These are phyloP conservation scores for Trebouxia sp. DNA, from an alignment of 139 green algal species.

Conservation along the genomic window DNA sequence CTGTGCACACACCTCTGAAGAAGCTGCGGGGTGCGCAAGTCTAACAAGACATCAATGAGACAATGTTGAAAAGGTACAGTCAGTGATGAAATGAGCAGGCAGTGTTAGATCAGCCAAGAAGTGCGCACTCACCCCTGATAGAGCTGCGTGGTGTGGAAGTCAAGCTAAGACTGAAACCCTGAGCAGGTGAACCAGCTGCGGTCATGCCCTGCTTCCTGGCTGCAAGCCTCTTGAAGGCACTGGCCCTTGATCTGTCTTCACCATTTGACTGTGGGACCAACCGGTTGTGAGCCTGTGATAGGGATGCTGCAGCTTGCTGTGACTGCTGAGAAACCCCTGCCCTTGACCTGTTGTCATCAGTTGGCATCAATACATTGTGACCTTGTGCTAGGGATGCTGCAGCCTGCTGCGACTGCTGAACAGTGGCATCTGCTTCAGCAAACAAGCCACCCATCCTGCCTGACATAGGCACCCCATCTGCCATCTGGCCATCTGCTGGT, in stretches of 20 bases:
- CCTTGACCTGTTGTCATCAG: not conserved
- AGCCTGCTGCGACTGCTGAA: not conserved
- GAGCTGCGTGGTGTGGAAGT: not conserved
- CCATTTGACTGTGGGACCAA: not conserved
- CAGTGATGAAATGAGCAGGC: too few relatives aligned
- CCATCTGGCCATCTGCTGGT: not conserved
- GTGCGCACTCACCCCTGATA: not conserved
- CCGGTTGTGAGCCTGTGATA: not conserved
- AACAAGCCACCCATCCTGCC: not conserved
- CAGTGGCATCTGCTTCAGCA: too few relatives aligned
- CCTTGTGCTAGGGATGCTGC: not conserved
- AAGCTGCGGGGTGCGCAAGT: too few relatives aligned
- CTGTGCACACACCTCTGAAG: too few relatives aligned
- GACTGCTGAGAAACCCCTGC: too few relatives aligned
- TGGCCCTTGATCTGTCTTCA: not conserved
- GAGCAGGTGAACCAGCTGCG: not conserved
- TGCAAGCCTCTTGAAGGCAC: not conserved
- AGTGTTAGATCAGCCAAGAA: not conserved
- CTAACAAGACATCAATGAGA: too few relatives aligned
- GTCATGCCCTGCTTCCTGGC: not conserved
- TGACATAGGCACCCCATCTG: too few relatives aligned
- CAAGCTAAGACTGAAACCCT: not conserved
- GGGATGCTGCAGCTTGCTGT: not conserved
- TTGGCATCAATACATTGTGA: not conserved
- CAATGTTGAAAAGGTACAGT: too few relatives aligned